Conservation (phyloP, 345 rosid species). For the Trapa bicornis region DNA sequence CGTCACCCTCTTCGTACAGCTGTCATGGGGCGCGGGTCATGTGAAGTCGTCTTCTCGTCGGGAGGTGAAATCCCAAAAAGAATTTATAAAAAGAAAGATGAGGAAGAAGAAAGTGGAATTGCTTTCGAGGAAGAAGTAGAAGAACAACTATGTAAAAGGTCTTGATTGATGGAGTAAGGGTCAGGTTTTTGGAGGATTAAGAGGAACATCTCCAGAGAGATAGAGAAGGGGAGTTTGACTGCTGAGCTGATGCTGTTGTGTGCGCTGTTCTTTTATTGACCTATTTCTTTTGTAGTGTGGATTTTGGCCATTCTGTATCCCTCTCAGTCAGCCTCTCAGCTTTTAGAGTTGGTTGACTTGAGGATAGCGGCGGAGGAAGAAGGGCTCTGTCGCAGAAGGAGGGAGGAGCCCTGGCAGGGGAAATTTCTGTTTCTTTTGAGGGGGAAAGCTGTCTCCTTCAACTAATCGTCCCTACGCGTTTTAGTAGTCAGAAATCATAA, state of each 20-base stretch:
- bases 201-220: not conserved
- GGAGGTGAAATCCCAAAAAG: not conserved
- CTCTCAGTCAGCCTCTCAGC: not conserved
- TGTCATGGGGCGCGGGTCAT: not conserved
- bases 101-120: not conserved
- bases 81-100: not conserved
- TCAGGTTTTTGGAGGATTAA: not conserved
- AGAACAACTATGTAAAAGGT: not conserved
- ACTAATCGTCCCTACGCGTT: not conserved
- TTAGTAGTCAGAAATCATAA: not conserved
- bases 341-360: not conserved
- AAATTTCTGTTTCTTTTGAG: not conserved
- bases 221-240: not conserved
- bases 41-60: not conserved
- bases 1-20: not conserved
- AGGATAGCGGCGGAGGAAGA: not conserved
- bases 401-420: not conserved
- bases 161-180: not conserved
- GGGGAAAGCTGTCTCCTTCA: not conserved
- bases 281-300: not conserved
- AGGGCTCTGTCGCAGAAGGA: not conserved
- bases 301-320: not conserved
- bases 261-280: not conserved
- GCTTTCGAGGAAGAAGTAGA: not conserved
- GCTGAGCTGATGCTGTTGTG: not conserved